Evolutionary conservation across 2,329 filamentous ascomycete species (phyloP), one percentile per base, ranked within the genome.

Genomic region (Nigrograna mackinnonii): DNA sequence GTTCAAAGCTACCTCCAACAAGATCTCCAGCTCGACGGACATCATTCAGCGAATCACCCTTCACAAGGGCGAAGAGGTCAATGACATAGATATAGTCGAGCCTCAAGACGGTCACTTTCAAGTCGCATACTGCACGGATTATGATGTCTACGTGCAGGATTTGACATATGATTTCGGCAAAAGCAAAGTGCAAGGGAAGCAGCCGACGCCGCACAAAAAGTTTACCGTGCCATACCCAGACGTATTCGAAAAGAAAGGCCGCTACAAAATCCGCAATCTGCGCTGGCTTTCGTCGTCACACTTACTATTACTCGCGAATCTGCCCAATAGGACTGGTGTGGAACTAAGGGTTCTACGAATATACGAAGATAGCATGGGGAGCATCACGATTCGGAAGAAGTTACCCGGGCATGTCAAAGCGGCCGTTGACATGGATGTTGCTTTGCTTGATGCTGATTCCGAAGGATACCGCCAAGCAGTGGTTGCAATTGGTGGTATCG

Each of bases 401-500:
- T 77, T 96, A 22, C 83, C 88, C 13, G 79, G 76, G 40, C 78
- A 78, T 41, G 81, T 94, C 48, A 85, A 85, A 43, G 85, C 88
- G 42, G 87, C 88, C 4, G 87, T 89, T 0, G 86, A 87, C 7
- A 76, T 97, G 37, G 88, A 94, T 37, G 83, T 92, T 37, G 83
- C 83, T 46, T 82, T 85, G 44, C 77, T 96, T 4, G 72, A 79
- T 9, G 70, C 78, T 0, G 73, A 79, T 14, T 70, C 78, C 1
- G 73, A 82, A 38, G 81, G 80, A 39, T 83, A 87, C 45, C 81
- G 85, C 35, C 90, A 96, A 68, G 87, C 90, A 51, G 80, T 87
- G 35, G 78, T 96, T 52, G 91, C 91, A 5, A 83, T 95, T 12
- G 87, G 88, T 3, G 86, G 86, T 6, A 86, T 87, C 55, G 88